Evolutionary conservation across 441 rosid genomes (phyloP), one percentile per base, ranked within the genome.

Genomic region (Hura crepitans): DNA sequence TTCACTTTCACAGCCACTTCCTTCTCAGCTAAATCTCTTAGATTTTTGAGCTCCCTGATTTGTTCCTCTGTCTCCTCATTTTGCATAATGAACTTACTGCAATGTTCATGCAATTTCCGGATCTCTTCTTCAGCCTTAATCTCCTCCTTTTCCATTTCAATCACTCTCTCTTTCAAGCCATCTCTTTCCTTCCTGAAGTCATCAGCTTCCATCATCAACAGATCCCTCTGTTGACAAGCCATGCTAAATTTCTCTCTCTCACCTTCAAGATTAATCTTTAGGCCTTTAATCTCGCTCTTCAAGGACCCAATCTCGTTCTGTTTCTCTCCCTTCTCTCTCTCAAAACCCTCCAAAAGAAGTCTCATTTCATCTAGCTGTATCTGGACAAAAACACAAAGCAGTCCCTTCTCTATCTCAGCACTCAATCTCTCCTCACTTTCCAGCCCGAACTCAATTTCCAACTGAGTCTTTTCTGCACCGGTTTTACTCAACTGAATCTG

Each of bases 371-470:
- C 74, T 82, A 84, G 53, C 59, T 66, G 79, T 39, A 71, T 74
- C 69, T 70, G 72, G 66, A 91, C 30, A 72, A 76, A 79, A 72
- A 71, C 81, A 61, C 50, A 46, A 62, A 88, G 62, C 56, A 89
- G 37, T 30, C 18, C 57, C 66, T 74, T 71, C 69, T 85, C 89
- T 25, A 91, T 73, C 74, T 81, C 87, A 81, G 78, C 68, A 43
- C 74, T 46, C 17, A 79, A 25, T 66, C 71, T 84, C 69, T 79
- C 81, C 0, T 84, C 86, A 60, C 75, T 76, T 37, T 68, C 86
- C 55, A 23, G 49, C 13, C 37, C 60, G 31, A 89, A 57, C 83
- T 83, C 79, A 56, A 46, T 66, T 5, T 79, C 74, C 61, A 88
- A 45, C 50, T 27, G 82, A n/a, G 6, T 68, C 70, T 67, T 78